These are phyloP conservation scores for Aegilops tauschii DNA, from an alignment of 176 grass and related monocot species.

Conservation along the genomic window DNA sequence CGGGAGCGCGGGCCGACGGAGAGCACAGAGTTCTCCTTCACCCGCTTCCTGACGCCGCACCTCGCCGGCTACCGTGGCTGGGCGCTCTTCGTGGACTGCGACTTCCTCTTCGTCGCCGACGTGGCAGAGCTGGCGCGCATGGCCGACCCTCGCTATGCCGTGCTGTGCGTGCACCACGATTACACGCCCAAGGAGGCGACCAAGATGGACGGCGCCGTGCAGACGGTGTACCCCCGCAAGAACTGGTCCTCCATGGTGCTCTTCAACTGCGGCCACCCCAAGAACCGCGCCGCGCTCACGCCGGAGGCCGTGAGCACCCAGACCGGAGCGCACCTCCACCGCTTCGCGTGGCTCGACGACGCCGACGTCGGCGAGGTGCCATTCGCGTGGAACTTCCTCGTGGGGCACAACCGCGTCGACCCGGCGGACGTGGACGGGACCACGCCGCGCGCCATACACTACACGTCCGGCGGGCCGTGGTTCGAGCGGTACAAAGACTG, in stretches of 20 bases:
- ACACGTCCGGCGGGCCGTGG: conserved; percentile 85
- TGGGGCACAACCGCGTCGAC: conserved; percentile 82
- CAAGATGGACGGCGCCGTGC: conserved; percentile 93
- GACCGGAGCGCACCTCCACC: conserved; percentile 69
- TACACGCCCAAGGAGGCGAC: conserved; percentile 68
- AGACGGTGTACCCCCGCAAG: conserved; percentile 87
- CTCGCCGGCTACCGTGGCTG: conserved; percentile 61
- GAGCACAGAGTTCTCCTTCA: conserved; percentile 95
- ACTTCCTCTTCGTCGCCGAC: conserved; percentile 76
- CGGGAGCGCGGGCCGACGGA: conserved; percentile 68
- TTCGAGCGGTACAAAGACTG: conserved; percentile 76
- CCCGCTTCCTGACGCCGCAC: conserved; percentile 71
- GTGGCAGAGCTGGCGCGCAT: conserved; percentile 40
- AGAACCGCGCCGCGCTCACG: conserved; percentile 72
- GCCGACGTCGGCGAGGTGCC: conserved; percentile 75
- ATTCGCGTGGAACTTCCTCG: conserved; percentile 90
- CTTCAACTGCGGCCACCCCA: conserved; percentile 81
- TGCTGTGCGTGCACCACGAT: conserved; percentile 79
- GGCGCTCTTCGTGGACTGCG: conserved; percentile 81
- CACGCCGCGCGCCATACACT: conserved; percentile 61
- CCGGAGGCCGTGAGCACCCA: conserved; percentile 72
- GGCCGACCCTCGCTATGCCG: conserved; percentile 29
- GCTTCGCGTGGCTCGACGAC: conserved; percentile 89
- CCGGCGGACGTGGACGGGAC: conserved; percentile 41
- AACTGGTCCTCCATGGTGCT: conserved; percentile 98